These are phyloP conservation scores for Kregervanrija delftensis DNA, from an alignment of 805 yeast genomes.

Conservation along the genomic window DNA sequence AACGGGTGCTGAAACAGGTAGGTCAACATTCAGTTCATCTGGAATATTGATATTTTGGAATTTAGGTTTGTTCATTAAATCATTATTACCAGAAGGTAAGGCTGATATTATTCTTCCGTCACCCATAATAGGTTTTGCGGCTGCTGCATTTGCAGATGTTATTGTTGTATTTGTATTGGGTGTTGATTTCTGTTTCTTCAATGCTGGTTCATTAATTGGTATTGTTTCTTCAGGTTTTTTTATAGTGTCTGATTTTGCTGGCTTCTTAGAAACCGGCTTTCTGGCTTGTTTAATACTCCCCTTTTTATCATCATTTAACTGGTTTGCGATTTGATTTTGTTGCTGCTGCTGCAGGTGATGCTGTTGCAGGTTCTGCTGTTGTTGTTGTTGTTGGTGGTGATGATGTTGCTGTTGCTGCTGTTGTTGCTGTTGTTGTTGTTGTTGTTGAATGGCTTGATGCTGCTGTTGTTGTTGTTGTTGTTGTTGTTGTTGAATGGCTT, in stretches of 20 bases:
- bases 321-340: not conserved
- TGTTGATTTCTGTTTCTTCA: slow-evolving; percentile 2
- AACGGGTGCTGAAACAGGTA: slow-evolving; percentile 58
- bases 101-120: slow-evolving; percentile 1
- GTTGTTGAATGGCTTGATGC: slow-evolving; percentile 15
- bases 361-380: slow-evolving; percentile 9
- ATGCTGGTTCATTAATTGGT: not conserved
- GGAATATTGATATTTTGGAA: slow-evolving; percentile 72
- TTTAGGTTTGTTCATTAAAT: slow-evolving; percentile 32
- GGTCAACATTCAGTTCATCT: slow-evolving; percentile 54
- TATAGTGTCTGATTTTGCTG: slow-evolving; percentile 5
- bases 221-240: not conserved
- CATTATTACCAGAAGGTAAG: slow-evolving; percentile 15
- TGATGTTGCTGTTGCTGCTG: slow-evolving; percentile 18
- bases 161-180: slow-evolving; percentile 28
- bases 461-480: slow-evolving; percentile 10
- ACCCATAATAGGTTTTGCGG: slow-evolving; percentile 18
- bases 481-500: slow-evolving; percentile 5
- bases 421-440: slow-evolving; percentile 14
- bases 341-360: slow-evolving; percentile 9
- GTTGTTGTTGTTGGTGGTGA: slow-evolving; percentile 11
- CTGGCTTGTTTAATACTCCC: slow-evolving; percentile 1
- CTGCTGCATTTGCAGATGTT: slow-evolving; percentile 45
- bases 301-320: not conserved
- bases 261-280: slow-evolving; percentile 4